Percentiles rank a stretch among this genome's conserved stretches.
Conservation (phyloP, 2,329 filamentous ascomycete genomes). For the Paracoccidioides brasiliensis region DNA sequence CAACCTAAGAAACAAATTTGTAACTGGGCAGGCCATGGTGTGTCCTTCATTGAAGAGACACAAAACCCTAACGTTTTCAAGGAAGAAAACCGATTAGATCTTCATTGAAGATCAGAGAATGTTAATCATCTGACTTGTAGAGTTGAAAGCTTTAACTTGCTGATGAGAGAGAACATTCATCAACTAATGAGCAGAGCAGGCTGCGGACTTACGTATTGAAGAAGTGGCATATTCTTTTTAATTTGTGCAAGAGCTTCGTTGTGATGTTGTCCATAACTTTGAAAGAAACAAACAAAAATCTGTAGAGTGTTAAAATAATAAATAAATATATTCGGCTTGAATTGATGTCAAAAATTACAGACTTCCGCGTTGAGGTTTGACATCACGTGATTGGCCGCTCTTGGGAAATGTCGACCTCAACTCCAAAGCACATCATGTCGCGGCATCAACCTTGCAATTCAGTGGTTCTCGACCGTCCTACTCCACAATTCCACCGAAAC, state of each 20-base stretch:
- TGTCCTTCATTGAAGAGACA: background rate
- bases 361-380: background rate
- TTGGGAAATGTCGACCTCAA: background rate
- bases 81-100: background rate
- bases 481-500: background rate
- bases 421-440: background rate
- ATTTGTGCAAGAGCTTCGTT: background rate
- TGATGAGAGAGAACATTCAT: background rate
- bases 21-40: background rate
- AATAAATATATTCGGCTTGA: background rate
- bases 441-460: background rate
- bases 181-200: background rate
- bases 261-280: background rate
- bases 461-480: background rate
- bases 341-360: background rate
- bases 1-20: background rate
- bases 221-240: background rate
- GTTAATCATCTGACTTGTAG: background rate
- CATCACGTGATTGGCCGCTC: background rate
- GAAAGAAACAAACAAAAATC: slow-evolving; percentile 1
- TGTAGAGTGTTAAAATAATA: background rate
- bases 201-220: background rate
- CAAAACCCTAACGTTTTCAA: background rate
- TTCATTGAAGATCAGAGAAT: background rate
- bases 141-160: background rate